These are phyloP conservation scores for Cornus kousa DNA, from an alignment of 148 eudicot species.

Conservation along the genomic window DNA sequence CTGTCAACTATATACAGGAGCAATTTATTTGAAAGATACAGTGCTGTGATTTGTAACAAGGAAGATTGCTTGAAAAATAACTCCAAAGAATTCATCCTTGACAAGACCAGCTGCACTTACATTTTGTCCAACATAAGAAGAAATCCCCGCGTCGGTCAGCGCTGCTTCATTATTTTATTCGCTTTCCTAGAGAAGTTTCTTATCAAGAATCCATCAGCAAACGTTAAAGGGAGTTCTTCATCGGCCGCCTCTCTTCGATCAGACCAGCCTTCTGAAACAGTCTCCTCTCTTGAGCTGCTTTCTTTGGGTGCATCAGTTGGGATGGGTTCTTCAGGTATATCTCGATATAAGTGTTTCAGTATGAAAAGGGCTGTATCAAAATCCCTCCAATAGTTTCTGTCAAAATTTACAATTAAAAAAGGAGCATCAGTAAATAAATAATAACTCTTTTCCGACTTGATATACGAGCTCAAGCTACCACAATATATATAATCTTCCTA, in stretches of 20 bases:
- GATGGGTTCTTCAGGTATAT: slow-evolving; percentile 55
- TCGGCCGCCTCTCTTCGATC: slow-evolving; percentile 35
- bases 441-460: not conserved
- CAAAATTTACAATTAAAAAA: slow-evolving; percentile 1
- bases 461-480: not conserved
- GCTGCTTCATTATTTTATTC: slow-evolving; percentile 22
- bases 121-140: not conserved
- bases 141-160: not conserved
- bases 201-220: slow-evolving; percentile 39
- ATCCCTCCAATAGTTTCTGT: slow-evolving; percentile 96
- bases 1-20: too few relatives aligned
- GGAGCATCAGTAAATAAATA: not conserved
- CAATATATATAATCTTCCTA: not conserved
- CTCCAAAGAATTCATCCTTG: too few relatives aligned
- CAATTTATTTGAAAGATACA: too few relatives aligned
- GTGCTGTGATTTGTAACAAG: too few relatives aligned
- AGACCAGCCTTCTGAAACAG: slow-evolving; percentile 22
- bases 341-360: slow-evolving; percentile 74
- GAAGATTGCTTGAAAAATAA: too few relatives aligned
- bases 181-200: slow-evolving; percentile 41
- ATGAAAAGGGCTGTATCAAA: slow-evolving; percentile 87
- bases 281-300: slow-evolving; percentile 19
- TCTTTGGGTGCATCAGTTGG: slow-evolving; percentile 11
- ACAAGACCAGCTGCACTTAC: not conserved
- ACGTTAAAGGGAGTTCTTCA: slow-evolving; percentile 68